These are phyloP conservation scores for Mortierella sp. DNA, from an alignment of 371 early-diverging fungal genomes.

Conservation along the genomic window DNA sequence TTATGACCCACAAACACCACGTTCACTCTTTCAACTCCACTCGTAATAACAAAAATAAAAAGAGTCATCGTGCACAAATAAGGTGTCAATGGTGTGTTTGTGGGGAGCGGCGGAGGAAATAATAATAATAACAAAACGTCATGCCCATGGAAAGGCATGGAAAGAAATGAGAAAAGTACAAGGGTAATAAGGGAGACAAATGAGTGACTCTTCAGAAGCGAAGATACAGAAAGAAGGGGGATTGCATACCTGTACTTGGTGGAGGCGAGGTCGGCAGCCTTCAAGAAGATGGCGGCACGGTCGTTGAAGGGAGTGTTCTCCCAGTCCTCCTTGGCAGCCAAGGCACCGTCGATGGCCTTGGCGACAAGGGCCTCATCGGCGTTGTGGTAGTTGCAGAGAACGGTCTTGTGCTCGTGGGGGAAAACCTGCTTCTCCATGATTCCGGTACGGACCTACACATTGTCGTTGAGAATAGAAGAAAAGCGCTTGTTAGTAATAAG, in stretches of 20 bases:
- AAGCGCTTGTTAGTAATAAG: background rate
- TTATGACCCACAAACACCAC: conserved; percentile 30
- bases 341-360: conserved; percentile 93
- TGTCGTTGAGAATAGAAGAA: background rate
- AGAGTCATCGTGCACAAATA: conserved; percentile 13
- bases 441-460: conserved; percentile 70
- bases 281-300: conserved; percentile 96
- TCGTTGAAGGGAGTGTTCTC: conserved; percentile 95
- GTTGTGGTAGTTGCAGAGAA: conserved; percentile 88
- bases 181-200: background rate
- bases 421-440: conserved; percentile 79
- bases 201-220: background rate
- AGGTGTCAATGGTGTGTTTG: background rate
- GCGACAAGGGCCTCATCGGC: conserved; percentile 80
- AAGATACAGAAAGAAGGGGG: background rate
- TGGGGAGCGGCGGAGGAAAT: background rate
- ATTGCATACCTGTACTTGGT: conserved; percentile 86
- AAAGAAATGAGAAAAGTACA: background rate
- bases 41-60: background rate
- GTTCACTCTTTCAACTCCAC: background rate
- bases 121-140: background rate
- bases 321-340: conserved; percentile 91
- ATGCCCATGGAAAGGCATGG: background rate
- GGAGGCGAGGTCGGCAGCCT: conserved; percentile 95
- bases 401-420: conserved; percentile 88